A percentile compares a stretch with the other conserved stretches of the same genome.
These are phyloP conservation scores for Camillea tinctor DNA, from an alignment of 2,329 filamentous ascomycete species.

Conservation along the genomic window DNA sequence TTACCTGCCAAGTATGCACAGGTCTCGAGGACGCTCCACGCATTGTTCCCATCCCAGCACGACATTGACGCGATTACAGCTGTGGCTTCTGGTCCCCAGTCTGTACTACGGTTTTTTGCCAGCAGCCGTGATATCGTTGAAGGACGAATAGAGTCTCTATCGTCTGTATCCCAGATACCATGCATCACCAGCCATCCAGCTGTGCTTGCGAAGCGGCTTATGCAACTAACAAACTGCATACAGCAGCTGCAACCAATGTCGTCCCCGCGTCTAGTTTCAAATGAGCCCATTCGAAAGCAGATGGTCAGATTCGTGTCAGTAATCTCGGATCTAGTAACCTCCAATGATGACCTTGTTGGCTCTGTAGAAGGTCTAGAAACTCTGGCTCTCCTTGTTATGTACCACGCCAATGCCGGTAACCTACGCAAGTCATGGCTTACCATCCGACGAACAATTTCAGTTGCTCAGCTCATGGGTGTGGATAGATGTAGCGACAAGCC, in stretches of 20 bases:
- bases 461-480: slow-evolving; percentile 52
- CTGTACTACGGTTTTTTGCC: slow-evolving; percentile 31
- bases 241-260: slow-evolving; percentile 43
- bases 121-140: slow-evolving; percentile 23
- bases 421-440: slow-evolving; percentile 54
- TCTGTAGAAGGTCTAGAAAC: slow-evolving; percentile 54
- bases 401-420: slow-evolving; percentile 53
- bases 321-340: slow-evolving; percentile 42
- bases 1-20: slow-evolving; percentile 30
- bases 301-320: slow-evolving; percentile 35
- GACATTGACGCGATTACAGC: slow-evolving; percentile 34
- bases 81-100: slow-evolving; percentile 26
- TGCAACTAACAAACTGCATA: slow-evolving; percentile 41
- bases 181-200: slow-evolving; percentile 43
- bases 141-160: slow-evolving; percentile 22
- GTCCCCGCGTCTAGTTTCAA: slow-evolving; percentile 28
- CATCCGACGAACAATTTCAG: slow-evolving; percentile 47
- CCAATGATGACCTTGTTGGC: slow-evolving; percentile 51
- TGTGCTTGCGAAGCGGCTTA: slow-evolving; percentile 45
- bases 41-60: slow-evolving; percentile 35
- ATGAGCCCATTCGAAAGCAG: slow-evolving; percentile 22
- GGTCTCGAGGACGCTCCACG: slow-evolving; percentile 32
- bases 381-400: slow-evolving; percentile 47
- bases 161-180: slow-evolving; percentile 31
- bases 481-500: slow-evolving; percentile 36